These are phyloP conservation scores for Chlorella sp. DNA, from an alignment of 139 green algal genomes.

Conservation along the genomic window DNA sequence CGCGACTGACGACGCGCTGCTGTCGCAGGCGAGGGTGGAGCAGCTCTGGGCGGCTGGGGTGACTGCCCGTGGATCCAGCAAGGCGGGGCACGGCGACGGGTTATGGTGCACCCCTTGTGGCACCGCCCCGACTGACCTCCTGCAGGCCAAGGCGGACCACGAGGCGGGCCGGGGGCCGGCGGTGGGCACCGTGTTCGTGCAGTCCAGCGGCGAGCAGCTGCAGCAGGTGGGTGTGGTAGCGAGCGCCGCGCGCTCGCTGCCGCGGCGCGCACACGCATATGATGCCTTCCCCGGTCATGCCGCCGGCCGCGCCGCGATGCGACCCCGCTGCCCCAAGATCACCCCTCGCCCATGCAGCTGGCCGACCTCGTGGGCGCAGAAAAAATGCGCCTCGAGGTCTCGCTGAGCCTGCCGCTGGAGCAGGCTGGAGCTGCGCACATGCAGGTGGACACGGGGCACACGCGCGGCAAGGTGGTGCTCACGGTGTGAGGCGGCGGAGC, in stretches of 20 bases:
- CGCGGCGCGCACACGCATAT: too few relatives aligned
- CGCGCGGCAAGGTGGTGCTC: conserved; percentile 47
- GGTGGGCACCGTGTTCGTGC: conserved; percentile 15
- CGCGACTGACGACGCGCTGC: conserved; percentile 10
- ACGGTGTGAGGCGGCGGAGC: conserved; percentile 5
- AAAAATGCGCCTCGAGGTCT: conserved; percentile 33
- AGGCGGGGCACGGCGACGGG: too few relatives aligned
- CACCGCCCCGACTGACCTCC: not conserved
- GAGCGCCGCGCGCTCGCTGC: too few relatives aligned
- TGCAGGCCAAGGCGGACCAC: conserved; percentile 1
- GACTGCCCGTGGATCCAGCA: too few relatives aligned
- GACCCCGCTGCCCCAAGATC: too few relatives aligned
- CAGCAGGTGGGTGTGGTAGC: conserved; percentile 17
- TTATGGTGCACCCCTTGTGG: too few relatives aligned
- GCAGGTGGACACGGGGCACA: conserved; percentile 12
- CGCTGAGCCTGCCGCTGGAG: conserved; percentile 29
- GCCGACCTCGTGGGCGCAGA: conserved; percentile 25
- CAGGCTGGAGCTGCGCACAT: conserved; percentile 32
- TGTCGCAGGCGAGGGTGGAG: conserved; percentile 2
- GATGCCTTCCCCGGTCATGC: too few relatives aligned
- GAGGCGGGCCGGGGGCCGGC: conserved; percentile 7
- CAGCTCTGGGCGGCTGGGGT: too few relatives aligned
- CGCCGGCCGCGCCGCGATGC: too few relatives aligned
- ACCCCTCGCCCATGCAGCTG: conserved; percentile 29
- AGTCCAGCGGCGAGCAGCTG: conserved; percentile 26